Percentiles rank a stretch among this genome's conserved stretches.
phyloP scores from a whole-genome alignment of 257 asterid genomes.

The Craterostigma plantagineum region DNA sequence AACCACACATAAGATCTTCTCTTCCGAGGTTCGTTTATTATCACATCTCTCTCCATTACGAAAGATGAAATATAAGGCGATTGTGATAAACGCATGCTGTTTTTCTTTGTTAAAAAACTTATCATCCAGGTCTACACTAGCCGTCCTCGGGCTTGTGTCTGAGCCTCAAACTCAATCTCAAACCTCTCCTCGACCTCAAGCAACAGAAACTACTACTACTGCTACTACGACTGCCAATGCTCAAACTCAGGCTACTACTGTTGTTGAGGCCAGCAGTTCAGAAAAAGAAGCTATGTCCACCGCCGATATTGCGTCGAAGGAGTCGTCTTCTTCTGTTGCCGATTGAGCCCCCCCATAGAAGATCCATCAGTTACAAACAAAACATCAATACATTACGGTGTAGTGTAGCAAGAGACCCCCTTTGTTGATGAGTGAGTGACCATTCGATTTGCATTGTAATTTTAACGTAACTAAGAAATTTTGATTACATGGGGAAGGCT shows the following conservation, averaged over 20 bases:
- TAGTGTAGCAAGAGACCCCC: too few relatives aligned
- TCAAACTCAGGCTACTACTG: constrained; percentile 24
- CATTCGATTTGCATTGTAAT: too few relatives aligned
- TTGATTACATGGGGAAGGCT: too few relatives aligned
- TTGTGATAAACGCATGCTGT: too few relatives aligned
- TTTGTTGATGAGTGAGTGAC: too few relatives aligned
- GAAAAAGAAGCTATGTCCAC: constrained; percentile 35
- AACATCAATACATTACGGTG: too few relatives aligned
- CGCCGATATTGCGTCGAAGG: constrained; percentile 37
- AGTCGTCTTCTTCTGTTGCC: constrained; percentile 15
- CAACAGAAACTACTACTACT: constrained; percentile 13
- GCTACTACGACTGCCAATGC: too few relatives aligned
- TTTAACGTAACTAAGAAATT: too few relatives aligned
- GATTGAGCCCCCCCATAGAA: constrained; percentile 13
- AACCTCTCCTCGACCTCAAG: too few relatives aligned
- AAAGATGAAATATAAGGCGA: too few relatives aligned
- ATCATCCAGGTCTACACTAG: constrained; percentile 43
- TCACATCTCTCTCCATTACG: too few relatives aligned
- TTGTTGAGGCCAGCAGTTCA: constrained; percentile 31
- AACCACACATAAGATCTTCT: constrained; percentile 58
- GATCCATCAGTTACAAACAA: background rate
- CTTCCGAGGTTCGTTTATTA: constrained; percentile 99
- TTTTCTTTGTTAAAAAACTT: background rate
- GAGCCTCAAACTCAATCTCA: constrained; percentile 20
- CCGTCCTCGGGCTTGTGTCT: constrained; percentile 65